Evolutionary conservation across 257 asterid species (phyloP).

Genomic region (Jaltomata sinuosa): DNA sequence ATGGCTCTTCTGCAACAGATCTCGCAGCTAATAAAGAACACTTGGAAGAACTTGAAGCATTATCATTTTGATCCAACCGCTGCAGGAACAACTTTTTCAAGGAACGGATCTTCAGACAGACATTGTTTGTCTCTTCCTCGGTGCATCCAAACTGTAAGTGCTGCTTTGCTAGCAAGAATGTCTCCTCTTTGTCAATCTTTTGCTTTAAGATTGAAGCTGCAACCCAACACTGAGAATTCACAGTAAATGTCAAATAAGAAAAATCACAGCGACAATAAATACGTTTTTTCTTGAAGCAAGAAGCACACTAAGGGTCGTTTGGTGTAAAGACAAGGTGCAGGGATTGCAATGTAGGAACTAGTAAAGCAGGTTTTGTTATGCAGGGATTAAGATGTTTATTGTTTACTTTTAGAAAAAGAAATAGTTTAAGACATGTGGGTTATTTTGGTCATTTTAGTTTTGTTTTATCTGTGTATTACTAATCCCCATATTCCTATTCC

Average conservation of each 20-base stretch:
- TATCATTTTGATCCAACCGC: constrained; percentile 6
- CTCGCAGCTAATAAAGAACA: constrained; percentile 3
- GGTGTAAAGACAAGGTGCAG: not conserved
- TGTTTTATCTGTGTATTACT: not conserved
- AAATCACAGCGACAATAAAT: not conserved
- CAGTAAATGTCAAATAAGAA: constrained; percentile 4
- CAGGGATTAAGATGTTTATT: not conserved
- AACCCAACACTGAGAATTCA: constrained; percentile 33
- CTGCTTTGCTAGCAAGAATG: constrained; percentile 19
- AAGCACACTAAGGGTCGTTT: not conserved
- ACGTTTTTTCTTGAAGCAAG: not conserved
- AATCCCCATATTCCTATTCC: not conserved
- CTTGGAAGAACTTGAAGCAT: not conserved
- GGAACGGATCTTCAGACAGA: constrained; percentile 17
- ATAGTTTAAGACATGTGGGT: not conserved
- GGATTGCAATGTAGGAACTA: not conserved
- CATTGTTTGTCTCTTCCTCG: constrained; percentile 16
- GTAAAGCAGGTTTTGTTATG: not conserved
- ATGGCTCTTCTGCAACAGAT: constrained; percentile 9
- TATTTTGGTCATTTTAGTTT: not conserved
- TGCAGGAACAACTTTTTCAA: constrained; percentile 21
- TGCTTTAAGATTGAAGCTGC: constrained; percentile 30
- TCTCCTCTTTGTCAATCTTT: constrained; percentile 16
- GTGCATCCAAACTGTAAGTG: constrained; percentile 28
- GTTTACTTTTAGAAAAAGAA: not conserved